Evolutionary conservation across 1,284 basidiomycete species (phyloP).

Genomic region (Pulveroboletus sp.): DNA sequence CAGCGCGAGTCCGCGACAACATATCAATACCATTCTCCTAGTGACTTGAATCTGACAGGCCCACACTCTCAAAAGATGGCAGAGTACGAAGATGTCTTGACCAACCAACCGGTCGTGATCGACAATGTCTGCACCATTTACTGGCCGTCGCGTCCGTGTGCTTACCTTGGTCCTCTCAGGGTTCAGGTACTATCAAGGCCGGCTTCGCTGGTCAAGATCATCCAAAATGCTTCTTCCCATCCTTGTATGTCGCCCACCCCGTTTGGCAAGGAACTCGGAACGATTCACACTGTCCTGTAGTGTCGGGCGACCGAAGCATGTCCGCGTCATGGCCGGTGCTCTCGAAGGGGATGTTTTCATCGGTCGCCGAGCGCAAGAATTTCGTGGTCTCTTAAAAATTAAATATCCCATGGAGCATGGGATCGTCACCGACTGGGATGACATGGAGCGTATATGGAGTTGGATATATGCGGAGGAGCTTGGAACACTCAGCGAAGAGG

Average conservation of each 20-base stretch:
- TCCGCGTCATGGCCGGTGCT: slow-evolving; percentile 95
- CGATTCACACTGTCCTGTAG: slow-evolving; percentile 44
- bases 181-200: slow-evolving; percentile 96
- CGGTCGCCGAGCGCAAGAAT: slow-evolving; percentile 90
- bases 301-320: slow-evolving; percentile 93
- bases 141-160: slow-evolving; percentile 21
- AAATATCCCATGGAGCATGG: slow-evolving; percentile 99
- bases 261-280: slow-evolving; percentile 18
- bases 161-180: slow-evolving; percentile 51
- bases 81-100: slow-evolving; percentile 87
- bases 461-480: slow-evolving; percentile 96
- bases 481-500: slow-evolving; percentile 94
- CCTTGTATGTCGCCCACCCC: slow-evolving; percentile 74
- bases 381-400: slow-evolving; percentile 91
- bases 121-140: slow-evolving; percentile 75
- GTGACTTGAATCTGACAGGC: slow-evolving; percentile 5
- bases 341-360: slow-evolving; percentile 94
- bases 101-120: slow-evolving; percentile 93
- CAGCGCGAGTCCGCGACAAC: slow-evolving; percentile 8
- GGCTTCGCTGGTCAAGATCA: slow-evolving; percentile 98
- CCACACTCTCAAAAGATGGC: slow-evolving; percentile 50
- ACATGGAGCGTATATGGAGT: slow-evolving; percentile 98
- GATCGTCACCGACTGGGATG: slow-evolving; percentile 95
- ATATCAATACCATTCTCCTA: neutral
- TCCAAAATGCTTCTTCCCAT: slow-evolving; percentile 97